A percentile compares a stretch with the other conserved stretches of the same genome.
Evolutionary conservation across 140 eudicot species (phyloP).

Genomic region (Oenanthe javanica): DNA sequence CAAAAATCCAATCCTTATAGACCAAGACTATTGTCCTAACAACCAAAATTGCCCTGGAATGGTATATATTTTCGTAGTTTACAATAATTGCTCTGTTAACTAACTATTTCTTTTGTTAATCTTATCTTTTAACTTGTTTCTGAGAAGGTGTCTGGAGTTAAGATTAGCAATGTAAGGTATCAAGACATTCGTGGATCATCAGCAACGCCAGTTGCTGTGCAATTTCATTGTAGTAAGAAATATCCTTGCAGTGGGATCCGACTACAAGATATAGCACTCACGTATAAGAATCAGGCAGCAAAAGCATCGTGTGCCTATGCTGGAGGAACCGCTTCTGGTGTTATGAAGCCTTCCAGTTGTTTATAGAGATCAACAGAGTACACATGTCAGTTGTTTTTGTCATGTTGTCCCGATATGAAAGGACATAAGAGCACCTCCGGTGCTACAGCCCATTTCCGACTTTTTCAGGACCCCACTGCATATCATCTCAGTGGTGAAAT

Average conservation of each 20-base stretch:
- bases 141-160: background rate
- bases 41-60: slow-evolving; percentile 24
- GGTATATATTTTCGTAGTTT: slow-evolving; percentile 16
- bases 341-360: background rate
- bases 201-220: slow-evolving; percentile 20
- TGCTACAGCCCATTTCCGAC: too few relatives aligned
- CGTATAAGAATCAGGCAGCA: slow-evolving; percentile 1
- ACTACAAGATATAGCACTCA: slow-evolving; percentile 28
- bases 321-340: background rate
- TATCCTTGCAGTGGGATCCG: slow-evolving; percentile 31
- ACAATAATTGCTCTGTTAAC: background rate
- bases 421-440: too few relatives aligned
- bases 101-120: background rate
- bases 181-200: slow-evolving; percentile 4
- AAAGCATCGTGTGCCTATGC: slow-evolving; percentile 13
- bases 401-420: background rate
- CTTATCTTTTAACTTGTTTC: background rate
- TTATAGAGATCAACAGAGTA: background rate
- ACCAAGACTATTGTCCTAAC: slow-evolving; percentile 42
- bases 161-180: slow-evolving; percentile 2
- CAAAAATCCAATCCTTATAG: slow-evolving; percentile 40
- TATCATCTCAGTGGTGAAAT: too few relatives aligned
- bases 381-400: background rate
- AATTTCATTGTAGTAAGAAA: slow-evolving; percentile 29
- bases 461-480: too few relatives aligned